Base-by-base conservation (phyloP, 352 stramenopile species). In the Globisporangium cederbergense region DNA sequence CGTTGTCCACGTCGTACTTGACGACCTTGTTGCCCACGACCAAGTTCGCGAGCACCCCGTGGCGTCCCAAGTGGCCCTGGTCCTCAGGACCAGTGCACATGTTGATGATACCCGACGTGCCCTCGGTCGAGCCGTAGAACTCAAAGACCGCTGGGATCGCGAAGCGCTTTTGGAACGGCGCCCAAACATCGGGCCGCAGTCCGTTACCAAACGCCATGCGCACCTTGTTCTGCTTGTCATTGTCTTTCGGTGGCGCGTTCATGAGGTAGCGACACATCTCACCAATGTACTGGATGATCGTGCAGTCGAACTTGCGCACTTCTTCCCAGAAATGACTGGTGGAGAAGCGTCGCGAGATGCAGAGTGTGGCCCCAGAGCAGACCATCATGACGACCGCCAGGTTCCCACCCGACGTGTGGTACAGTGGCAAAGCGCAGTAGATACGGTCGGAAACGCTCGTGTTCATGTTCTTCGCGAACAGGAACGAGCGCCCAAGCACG, bases 41-140 rank as follows among this genome's bases (percentile, higher is more conserved):
- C 1, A n/a, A 58, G 28, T 78, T 81, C 47, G 83, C 68, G 13
- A 94, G 70, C 22, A 67, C 80, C 3, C 81, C 89, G 30, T 78
- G 81, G 61, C 73, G 79, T 13, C 78, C 91, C 62, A 90, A 75
- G 63, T 87, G 84, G 49, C 83, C 86, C 25, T 80, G 82, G 30
- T 91, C 83, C 2, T 60, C 73, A 4, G 69, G 72, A 10, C 58
- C 74, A 51, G 70, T 86, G 59, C 88, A 96, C 20, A 78, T 58
- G 64, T 97, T 96, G 28, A 95, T 56, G 60, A 96, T 84, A 10
- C 77, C 85, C 30, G 88, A 74, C 4, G 93, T 88, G 1, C 88
- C 89, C 71, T 98, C 93, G 0, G 93, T 98, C 0, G 91, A 90
- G 16, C 88, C 91, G 64, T 98, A 98, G 63, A 98, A 97, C 77